These are phyloP conservation scores for Chaetomiaceae sp. DNA, from an alignment of 2,329 filamentous ascomycete genomes.

Conservation along the genomic window DNA sequence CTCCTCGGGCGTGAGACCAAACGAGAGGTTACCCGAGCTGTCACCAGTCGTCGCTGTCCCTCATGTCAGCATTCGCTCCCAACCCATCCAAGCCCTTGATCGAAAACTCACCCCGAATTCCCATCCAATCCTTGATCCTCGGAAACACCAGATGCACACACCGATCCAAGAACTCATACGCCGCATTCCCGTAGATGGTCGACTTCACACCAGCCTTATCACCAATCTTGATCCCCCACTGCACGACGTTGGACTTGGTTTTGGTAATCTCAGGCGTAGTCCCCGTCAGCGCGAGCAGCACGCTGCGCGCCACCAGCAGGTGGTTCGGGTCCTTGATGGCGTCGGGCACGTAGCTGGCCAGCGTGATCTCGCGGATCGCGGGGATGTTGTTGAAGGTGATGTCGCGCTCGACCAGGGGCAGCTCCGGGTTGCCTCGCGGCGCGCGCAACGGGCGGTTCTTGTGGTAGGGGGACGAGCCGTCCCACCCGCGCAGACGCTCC, in stretches of 20 bases:
- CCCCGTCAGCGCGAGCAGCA: slow-evolving; percentile 81
- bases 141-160: slow-evolving; percentile 86
- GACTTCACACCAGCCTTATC: slow-evolving; percentile 72
- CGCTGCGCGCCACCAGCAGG: slow-evolving; percentile 77
- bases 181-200: slow-evolving; percentile 71
- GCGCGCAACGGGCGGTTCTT: slow-evolving; percentile 82
- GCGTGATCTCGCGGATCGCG: slow-evolving; percentile 71
- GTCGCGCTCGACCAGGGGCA: slow-evolving; percentile 67
- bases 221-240: slow-evolving; percentile 70
- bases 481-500: slow-evolving; percentile 77
- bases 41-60: slow-evolving; percentile 64
- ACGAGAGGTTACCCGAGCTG: slow-evolving; percentile 78
- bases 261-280: slow-evolving; percentile 66
- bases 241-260: slow-evolving; percentile 64
- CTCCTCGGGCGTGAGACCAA: slow-evolving; percentile 71
- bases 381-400: slow-evolving; percentile 83
- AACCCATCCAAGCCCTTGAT: background rate
- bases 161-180: slow-evolving; percentile 89
- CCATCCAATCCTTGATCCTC: slow-evolving; percentile 93
- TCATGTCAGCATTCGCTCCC: background rate
- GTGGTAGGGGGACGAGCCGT: slow-evolving; percentile 88
- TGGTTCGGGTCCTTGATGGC: slow-evolving; percentile 67
- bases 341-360: slow-evolving; percentile 70
- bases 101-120: slow-evolving; percentile 43
- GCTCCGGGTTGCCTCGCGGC: slow-evolving; percentile 71